Evolutionary conservation across 2,329 filamentous ascomycete genomes (phyloP), one percentile per base, ranked within the genome.

Genomic region (Exophiala lecanii-corni): DNA sequence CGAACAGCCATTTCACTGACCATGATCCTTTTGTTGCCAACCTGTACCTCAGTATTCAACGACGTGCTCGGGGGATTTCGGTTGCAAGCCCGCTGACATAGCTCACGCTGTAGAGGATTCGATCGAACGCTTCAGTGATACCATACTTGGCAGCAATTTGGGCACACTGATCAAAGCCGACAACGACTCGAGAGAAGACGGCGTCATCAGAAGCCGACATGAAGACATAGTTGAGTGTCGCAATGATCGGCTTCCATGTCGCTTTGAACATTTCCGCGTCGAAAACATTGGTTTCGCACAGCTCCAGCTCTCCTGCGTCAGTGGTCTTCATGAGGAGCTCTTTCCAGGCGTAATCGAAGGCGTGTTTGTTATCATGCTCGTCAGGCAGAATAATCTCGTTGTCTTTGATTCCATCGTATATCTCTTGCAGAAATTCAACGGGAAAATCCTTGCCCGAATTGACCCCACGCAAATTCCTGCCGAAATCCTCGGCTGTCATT

Each of bases 131-230:
- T 54, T 95, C 89, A 1, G 78, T 85, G 56, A 94, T 75, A 9
- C 78, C 78, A 63, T 96, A 91, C 58, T 81, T 86, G 5, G 87
- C 82, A 4, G 92, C 91, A 54, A 98, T 94, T 47, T 87, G 84
- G 13, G 92, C 89, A 62, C 91, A 97, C 63, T 98, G 91, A 57
- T 95, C 88, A 59, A 98, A 98, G 2, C 92, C 92, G 36, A 86
- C 86, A 19, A 97, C 88, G 13, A 98, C 86, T 47, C 92, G 81
- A 25, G 87, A 87, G 61, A 95, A 98, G 2, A 98, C 92, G 1
- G 91, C 80, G 62, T 98, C 92, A 59, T 98, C 94, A 0, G 89
- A 94, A 12, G 94, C 94, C 25, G 91, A 97, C 84, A 97, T 94
- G 70, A 98, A 98, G 3, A 98, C 92, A 60, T 97, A 98, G 9